Evolutionary conservation across 2,329 filamentous ascomycete genomes (phyloP).

Genomic region (Tetracladium maxilliforme): DNA sequence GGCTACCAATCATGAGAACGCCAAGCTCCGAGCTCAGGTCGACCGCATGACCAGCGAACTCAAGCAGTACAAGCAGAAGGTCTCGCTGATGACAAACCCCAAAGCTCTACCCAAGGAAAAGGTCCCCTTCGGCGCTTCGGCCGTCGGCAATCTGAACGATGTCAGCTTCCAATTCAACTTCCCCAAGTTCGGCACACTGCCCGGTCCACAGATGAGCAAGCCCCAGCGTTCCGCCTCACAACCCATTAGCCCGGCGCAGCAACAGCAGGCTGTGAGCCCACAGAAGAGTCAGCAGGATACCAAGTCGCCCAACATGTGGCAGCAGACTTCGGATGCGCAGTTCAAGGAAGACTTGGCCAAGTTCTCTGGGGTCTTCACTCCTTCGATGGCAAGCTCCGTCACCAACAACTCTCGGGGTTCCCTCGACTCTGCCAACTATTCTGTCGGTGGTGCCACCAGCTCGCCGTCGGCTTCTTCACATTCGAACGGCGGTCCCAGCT

Average conservation of each 20-base stretch:
- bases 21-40: conserved; percentile 68
- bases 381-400: conserved; percentile 30
- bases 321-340: too few species aligned
- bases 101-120: conserved; percentile 17
- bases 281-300: not conserved
- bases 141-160: conserved; percentile 47
- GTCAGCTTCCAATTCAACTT: conserved; percentile 93
- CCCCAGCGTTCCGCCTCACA: conserved; percentile 6
- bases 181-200: conserved; percentile 74
- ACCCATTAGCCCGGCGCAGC: too few species aligned
- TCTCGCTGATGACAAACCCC: conserved; percentile 43
- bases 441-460: conserved; percentile 15
- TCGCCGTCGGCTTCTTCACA: conserved; percentile 51
- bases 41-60: conserved; percentile 77
- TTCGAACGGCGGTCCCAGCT: conserved; percentile 44
- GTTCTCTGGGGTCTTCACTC: conserved; percentile 43
- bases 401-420: conserved; percentile 22
- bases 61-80: conserved; percentile 76
- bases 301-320: too few species aligned
- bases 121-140: conserved; percentile 27
- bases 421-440: conserved; percentile 18
- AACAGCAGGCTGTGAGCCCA: too few species aligned
- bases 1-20: conserved; percentile 73
- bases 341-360: conserved; percentile 38
- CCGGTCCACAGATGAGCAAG: conserved; percentile 30